phyloP scores from a whole-genome alignment of 257 asterid genomes.

The Solanum tarijense region DNA sequence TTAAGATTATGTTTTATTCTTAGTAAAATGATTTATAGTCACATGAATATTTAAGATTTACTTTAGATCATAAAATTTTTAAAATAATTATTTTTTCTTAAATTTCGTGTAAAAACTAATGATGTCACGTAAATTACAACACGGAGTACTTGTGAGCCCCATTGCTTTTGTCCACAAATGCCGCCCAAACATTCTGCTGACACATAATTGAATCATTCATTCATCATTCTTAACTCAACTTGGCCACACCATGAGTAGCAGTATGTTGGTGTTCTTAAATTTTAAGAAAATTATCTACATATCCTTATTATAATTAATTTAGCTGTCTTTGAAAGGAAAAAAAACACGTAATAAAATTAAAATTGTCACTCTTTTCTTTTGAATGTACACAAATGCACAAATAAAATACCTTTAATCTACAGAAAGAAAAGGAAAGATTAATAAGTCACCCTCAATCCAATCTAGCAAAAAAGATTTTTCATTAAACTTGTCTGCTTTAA shows the following conservation, averaged over 20 bases:
- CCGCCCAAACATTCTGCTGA: slow-evolving; percentile 1
- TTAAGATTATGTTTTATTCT: background rate
- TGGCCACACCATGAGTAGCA: background rate
- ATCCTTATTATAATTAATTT: background rate
- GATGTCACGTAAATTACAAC: background rate
- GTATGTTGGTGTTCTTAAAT: background rate
- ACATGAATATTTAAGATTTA: background rate
- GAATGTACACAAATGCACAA: background rate
- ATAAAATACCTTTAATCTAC: background rate
- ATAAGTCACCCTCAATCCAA: background rate
- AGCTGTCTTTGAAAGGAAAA: background rate
- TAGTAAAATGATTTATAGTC: background rate
- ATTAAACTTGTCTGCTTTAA: background rate
- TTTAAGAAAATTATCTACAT: background rate
- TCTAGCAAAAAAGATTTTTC: background rate
- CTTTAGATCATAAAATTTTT: too few species aligned
- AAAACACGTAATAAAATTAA: background rate
- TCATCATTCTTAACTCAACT: background rate
- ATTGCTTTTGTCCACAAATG: background rate
- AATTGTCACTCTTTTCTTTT: background rate
- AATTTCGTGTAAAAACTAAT: background rate
- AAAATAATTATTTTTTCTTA: too few species aligned
- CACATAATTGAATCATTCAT: background rate
- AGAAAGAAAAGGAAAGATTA: background rate
- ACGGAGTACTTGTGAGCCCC: background rate